Evolutionary conservation across 176 grass and related monocot species (phyloP).

Genomic region (Oropetium thomaeum): DNA sequence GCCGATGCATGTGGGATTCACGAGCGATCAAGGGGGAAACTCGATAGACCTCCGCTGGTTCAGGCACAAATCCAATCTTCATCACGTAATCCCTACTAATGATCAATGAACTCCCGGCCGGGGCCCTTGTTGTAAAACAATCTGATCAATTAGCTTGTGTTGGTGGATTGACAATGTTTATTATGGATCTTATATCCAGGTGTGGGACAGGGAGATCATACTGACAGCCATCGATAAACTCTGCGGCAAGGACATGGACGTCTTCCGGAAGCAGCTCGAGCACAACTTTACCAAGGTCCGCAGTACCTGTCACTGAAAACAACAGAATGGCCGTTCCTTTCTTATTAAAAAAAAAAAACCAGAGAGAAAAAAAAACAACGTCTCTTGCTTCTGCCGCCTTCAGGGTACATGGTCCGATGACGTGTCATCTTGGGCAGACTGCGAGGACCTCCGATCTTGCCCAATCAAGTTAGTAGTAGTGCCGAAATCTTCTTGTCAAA

Average conservation of each 20-base stretch:
- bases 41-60: slow-evolving; percentile 73
- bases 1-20: slow-evolving; percentile 95
- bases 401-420: slow-evolving; percentile 65
- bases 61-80: slow-evolving; percentile 75
- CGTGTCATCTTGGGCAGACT: slow-evolving; percentile 59
- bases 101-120: background rate
- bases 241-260: slow-evolving; percentile 58
- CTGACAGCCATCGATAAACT: slow-evolving; percentile 56
- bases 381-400: too few relatives aligned
- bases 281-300: slow-evolving; percentile 66
- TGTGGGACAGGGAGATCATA: slow-evolving; percentile 94
- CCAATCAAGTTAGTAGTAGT: slow-evolving; percentile 45
- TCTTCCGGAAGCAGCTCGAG: slow-evolving; percentile 60
- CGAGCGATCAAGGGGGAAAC: slow-evolving; percentile 77
- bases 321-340: too few relatives aligned
- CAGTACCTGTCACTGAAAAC: background rate
- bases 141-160: background rate
- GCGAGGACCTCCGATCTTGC: slow-evolving; percentile 65
- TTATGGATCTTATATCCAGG: slow-evolving; percentile 39
- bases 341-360: too few relatives aligned
- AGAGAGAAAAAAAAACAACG: background rate
- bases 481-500: background rate
- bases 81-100: slow-evolving; percentile 87
- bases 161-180: too few relatives aligned
- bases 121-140: background rate